These are phyloP conservation scores for Castanospermum australe DNA, from an alignment of 306 rosid genomes.

Conservation along the genomic window DNA sequence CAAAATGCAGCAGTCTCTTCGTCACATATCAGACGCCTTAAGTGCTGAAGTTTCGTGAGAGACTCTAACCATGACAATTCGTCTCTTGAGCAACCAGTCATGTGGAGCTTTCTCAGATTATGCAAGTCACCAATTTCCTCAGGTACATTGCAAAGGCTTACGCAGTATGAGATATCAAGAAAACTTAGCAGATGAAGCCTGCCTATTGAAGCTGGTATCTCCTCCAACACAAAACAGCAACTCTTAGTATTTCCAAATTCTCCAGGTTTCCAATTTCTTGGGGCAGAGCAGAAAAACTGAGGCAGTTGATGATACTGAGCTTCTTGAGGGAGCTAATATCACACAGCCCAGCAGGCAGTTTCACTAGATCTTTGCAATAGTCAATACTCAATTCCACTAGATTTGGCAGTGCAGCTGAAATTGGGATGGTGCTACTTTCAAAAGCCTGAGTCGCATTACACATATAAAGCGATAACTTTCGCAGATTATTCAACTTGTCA, in stretches of 20 bases:
- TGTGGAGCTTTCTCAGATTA: conserved; percentile 19
- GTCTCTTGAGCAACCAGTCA: background rate
- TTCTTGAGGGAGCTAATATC: conserved; percentile 6
- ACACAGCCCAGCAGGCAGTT: conserved; percentile 22
- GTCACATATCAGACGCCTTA: conserved; percentile 21
- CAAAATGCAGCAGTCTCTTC: conserved; percentile 25
- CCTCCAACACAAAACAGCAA: background rate
- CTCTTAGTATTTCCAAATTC: conserved; percentile 21
- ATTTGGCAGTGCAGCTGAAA: conserved; percentile 27
- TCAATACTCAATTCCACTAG: conserved; percentile 35
- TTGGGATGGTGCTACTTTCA: background rate
- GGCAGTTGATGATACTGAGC: conserved; percentile 33
- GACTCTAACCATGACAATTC: background rate
- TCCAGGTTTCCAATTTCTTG: conserved; percentile 19
- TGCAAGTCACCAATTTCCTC: conserved; percentile 15
- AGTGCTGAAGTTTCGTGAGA: background rate
- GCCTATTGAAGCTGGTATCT: conserved; percentile 23
- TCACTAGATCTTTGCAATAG: conserved; percentile 33
- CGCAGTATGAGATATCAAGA: conserved; percentile 26
- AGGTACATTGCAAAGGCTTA: conserved; percentile 19
- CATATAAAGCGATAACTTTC: conserved; percentile 32
- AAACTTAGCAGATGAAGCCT: conserved; percentile 2
- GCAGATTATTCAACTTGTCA: conserved; percentile 8
- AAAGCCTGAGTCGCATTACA: conserved; percentile 14
- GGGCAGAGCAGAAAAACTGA: background rate